These are phyloP conservation scores for Neurospora sp. DNA, from an alignment of 495 filamentous ascomycete species.

Conservation along the genomic window DNA sequence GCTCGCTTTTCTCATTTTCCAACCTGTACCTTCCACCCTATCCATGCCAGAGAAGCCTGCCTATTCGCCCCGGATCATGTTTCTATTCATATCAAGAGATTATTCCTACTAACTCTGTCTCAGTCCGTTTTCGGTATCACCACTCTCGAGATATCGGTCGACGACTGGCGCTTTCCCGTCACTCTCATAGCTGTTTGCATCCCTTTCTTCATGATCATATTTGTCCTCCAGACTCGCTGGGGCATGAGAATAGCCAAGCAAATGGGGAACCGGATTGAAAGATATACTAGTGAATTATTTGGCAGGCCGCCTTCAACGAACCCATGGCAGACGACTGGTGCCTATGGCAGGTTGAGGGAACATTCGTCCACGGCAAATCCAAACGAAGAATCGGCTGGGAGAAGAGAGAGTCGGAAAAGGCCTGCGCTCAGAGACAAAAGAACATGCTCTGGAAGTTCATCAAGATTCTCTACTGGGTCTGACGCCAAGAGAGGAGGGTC, in stretches of 20 bases:
- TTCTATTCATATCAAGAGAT: not conserved
- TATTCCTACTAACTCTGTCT: not conserved
- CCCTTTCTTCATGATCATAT: conserved; percentile 24
- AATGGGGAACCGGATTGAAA: not conserved
- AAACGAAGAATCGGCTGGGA: not conserved
- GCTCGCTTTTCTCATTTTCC: not conserved
- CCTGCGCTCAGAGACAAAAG: not conserved
- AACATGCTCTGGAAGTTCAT: not conserved
- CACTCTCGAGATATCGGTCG: conserved; percentile 12
- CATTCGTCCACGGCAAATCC: not conserved
- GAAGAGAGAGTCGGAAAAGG: not conserved
- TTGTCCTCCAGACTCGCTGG: conserved; percentile 17
- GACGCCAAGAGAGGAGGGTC: not conserved
- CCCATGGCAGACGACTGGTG: not conserved
- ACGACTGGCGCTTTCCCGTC: conserved; percentile 22
- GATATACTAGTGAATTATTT: not conserved
- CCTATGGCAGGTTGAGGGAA: not conserved
- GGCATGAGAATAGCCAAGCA: conserved; percentile 7
- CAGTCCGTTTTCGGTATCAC: conserved; percentile 26
- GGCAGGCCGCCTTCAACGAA: not conserved
- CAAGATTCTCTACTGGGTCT: not conserved
- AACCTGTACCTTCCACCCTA: not conserved
- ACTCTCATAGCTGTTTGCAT: conserved; percentile 24
- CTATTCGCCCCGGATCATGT: not conserved
- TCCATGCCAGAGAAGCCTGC: not conserved